Evolutionary conservation across 805 yeast genomes (phyloP).

Genomic region (Schwanniomyces pseudopolymorphus): DNA sequence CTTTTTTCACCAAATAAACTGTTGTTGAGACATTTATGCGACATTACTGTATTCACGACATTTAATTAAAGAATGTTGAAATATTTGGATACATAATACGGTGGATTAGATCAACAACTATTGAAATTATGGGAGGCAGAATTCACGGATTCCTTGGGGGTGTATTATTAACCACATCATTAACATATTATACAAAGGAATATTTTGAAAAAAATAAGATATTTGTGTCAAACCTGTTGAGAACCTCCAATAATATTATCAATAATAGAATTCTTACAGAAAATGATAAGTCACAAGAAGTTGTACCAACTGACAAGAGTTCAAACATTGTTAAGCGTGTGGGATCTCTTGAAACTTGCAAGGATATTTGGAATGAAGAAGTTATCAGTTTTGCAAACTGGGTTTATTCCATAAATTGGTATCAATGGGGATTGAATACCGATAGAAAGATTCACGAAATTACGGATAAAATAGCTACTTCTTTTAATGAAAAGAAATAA

Average conservation of each 20-base stretch:
- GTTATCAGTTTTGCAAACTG: constrained; percentile 62
- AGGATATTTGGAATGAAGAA: constrained; percentile 80
- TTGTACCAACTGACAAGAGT: constrained; percentile 39
- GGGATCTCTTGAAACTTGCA: constrained; percentile 55
- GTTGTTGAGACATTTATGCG: too few relatives aligned
- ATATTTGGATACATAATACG: neutral
- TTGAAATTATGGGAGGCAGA: constrained; percentile 38
- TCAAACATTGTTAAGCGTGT: constrained; percentile 29
- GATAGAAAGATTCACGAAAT: constrained; percentile 31
- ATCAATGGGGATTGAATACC: constrained; percentile 36
- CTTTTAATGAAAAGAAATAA: constrained; percentile 9
- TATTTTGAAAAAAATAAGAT: constrained; percentile 51
- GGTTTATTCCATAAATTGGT: constrained; percentile 55
- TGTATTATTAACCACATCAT: constrained; percentile 59
- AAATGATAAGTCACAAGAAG: constrained; percentile 43
- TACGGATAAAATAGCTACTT: constrained; percentile 22
- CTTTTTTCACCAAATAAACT: too few relatives aligned
- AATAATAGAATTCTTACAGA: constrained; percentile 53
- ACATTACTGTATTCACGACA: neutral
- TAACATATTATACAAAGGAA: constrained; percentile 60
- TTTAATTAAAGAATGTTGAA: neutral
- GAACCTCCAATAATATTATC: constrained; percentile 48
- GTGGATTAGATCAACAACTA: neutral
- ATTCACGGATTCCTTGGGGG: constrained; percentile 49
- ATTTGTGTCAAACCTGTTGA: constrained; percentile 47